Base-by-base conservation (phyloP, 371 early-diverging fungal genomes). In the Lichtheimia hyalospora region DNA sequence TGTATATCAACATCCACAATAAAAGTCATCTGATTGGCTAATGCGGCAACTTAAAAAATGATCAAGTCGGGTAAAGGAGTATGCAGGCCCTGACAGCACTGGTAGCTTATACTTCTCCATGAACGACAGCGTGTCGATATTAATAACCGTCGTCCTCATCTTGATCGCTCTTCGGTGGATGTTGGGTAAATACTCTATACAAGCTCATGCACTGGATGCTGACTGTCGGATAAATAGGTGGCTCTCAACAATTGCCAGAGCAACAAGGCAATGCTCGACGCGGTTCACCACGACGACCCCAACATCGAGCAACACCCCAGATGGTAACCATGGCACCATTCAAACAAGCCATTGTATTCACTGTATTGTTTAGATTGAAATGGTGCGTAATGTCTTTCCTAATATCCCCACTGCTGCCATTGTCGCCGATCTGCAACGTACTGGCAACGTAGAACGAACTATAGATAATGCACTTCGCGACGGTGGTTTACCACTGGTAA, bases 391-490 rank as follows among this genome's bases (percentile, higher is more conserved):
- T 27, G 93, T 96, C 92, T 96, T 96, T 56, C 96, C 96, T 2
- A 79, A 91, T 62, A 87, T 93, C 49, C 90, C 92, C 3, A 82
- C 84, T 21, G 83, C 89, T n/a, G 89, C 93, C 23, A 91, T 96
- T 55, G 85, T 89, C 41, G 87, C 85, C 8, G 95, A 94, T 73
- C 82, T 96, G 21, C 86, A 89, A 62, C 86, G 89, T 51, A 94
- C 94, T 16, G 94, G 95, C 10, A 92, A 91, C 28, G 93, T 94
- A 14, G 92, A 93, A 60, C 75, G 83, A 25, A 95, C 95, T 12
- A 89, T 91, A 61, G 94, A 96, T 62, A 92, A 93, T 70, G 92
- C 93, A 40, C 82, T 96, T 43, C 84, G 88, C 42, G 81, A 90
- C 55, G 87, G 89, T 46, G 75, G 89, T 52, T 73, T 92, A 48